Evolutionary conservation across 805 yeast genomes (phyloP).

Genomic region (Candida saitoana): DNA sequence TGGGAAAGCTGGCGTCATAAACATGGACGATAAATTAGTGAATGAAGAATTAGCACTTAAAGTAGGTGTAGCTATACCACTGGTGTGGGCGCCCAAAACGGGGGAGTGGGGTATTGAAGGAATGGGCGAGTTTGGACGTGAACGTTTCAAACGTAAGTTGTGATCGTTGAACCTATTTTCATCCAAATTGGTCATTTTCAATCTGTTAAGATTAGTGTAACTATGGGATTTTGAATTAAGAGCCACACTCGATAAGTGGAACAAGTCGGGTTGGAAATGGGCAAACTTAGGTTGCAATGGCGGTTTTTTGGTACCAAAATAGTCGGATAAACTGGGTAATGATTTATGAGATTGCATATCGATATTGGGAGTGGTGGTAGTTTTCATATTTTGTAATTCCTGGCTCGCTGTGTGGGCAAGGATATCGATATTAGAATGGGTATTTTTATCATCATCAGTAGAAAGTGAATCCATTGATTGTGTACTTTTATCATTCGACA

Average conservation of each 20-base stretch:
- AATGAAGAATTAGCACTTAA: slow-evolving; percentile 39
- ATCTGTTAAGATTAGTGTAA: slow-evolving; percentile 14
- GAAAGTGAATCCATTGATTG: slow-evolving; percentile 3
- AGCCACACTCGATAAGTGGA: slow-evolving; percentile 24
- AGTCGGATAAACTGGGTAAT: slow-evolving; percentile 49
- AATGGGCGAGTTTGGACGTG: slow-evolving; percentile 49
- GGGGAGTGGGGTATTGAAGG: slow-evolving; percentile 43
- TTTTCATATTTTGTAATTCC: slow-evolving; percentile 44
- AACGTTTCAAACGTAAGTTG: slow-evolving; percentile 41
- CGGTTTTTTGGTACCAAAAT: slow-evolving; percentile 27
- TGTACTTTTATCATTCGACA: background rate
- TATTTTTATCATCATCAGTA: slow-evolving; percentile 4
- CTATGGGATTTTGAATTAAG: slow-evolving; percentile 10
- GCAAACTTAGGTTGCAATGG: slow-evolving; percentile 8
- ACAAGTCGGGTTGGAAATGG: slow-evolving; percentile 14
- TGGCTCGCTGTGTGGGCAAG: slow-evolving; percentile 54
- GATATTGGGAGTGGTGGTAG: background rate
- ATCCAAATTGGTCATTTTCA: slow-evolving; percentile 24
- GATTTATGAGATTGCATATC: slow-evolving; percentile 35
- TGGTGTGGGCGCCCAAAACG: slow-evolving; percentile 35
- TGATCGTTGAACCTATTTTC: slow-evolving; percentile 48
- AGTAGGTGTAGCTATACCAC: slow-evolving; percentile 32
- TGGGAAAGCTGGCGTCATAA: slow-evolving; percentile 25
- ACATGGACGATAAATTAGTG: slow-evolving; percentile 34
- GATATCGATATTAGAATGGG: slow-evolving; percentile 40